Percentiles rank a stretch among this genome's conserved stretches.
phyloP scores from a whole-genome alignment of 768 basidiomycete species.

The Strobilomyces echinocephalus region DNA sequence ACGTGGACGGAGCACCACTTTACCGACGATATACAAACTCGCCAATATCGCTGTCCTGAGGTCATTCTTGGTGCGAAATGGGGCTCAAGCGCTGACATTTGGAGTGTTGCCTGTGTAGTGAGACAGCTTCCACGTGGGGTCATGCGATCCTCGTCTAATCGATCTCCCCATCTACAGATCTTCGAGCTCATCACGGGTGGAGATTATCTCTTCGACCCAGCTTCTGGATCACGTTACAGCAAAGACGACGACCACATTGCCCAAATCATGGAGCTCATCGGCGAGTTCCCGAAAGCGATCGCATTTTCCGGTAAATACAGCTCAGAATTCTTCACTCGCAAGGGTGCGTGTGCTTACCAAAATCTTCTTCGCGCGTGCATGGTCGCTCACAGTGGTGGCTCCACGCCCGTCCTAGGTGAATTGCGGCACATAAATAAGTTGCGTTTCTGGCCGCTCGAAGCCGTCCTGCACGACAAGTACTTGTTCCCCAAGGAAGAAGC shows the following conservation, averaged over 20 bases:
- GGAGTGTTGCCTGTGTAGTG: constrained; percentile 94
- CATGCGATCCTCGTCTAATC: neutral
- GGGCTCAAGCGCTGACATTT: constrained; percentile 93
- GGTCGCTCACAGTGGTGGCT: constrained; percentile 6
- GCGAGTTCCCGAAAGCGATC: constrained; percentile 78
- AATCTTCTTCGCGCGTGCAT: neutral
- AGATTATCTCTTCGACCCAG: constrained; percentile 97
- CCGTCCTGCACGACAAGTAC: constrained; percentile 92
- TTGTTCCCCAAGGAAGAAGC: constrained; percentile 83
- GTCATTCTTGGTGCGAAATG: constrained; percentile 95
- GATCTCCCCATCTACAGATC: constrained; percentile 42
- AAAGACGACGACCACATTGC: constrained; percentile 98
- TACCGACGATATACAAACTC: constrained; percentile 96
- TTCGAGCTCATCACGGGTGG: constrained; percentile 96
- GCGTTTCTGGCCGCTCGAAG: constrained; percentile 82
- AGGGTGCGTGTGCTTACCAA: constrained; percentile 50
- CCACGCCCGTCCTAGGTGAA: constrained; percentile 46
- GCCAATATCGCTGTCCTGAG: constrained; percentile 96
- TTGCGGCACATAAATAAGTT: constrained; percentile 92
- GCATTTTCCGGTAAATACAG: constrained; percentile 92
- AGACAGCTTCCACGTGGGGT: constrained; percentile 26
- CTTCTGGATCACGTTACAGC: constrained; percentile 88
- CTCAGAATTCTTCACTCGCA: constrained; percentile 93
- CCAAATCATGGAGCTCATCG: constrained; percentile 94
- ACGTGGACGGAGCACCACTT: constrained; percentile 95